These are phyloP conservation scores for Flaveria brownii DNA, from an alignment of 129 eudicot species.

Conservation along the genomic window DNA sequence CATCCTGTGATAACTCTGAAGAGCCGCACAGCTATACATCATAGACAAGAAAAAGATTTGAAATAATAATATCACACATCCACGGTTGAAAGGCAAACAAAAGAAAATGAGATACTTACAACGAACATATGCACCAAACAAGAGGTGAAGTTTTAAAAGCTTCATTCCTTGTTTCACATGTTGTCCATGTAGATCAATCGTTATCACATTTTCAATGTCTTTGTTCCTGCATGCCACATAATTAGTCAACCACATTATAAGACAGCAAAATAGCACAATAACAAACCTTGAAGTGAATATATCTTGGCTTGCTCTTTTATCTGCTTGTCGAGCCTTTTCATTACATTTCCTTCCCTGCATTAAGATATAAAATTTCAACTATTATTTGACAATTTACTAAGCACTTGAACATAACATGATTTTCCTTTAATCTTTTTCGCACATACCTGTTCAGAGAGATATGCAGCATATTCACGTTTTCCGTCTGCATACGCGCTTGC, in stretches of 20 bases:
- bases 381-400: neutral
- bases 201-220: conserved; percentile 66
- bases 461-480: conserved; percentile 65
- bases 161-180: conserved; percentile 95
- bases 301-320: conserved; percentile 87
- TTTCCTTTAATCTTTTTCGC: neutral
- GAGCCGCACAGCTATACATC: conserved; percentile 67
- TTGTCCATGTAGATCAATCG: conserved; percentile 97
- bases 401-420: neutral
- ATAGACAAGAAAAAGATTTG: conserved; percentile 4
- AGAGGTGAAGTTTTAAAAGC: conserved; percentile 83
- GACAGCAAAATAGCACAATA: neutral
- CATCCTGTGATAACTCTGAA: conserved; percentile 95
- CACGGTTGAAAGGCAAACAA: neutral
- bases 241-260: conserved; percentile 14
- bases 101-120: conserved; percentile 52
- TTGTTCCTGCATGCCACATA: conserved; percentile 68
- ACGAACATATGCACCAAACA: conserved; percentile 92
- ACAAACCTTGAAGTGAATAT: conserved; percentile 82
- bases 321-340: conserved; percentile 77
- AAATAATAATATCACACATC: neutral
- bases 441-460: conserved; percentile 79
- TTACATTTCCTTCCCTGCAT: conserved; percentile 65
- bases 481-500: conserved; percentile 82
- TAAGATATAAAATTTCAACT: conserved; percentile 2